Base-by-base conservation (phyloP, 768 basidiomycete species). In the Pulveroboletus sp. region DNA sequence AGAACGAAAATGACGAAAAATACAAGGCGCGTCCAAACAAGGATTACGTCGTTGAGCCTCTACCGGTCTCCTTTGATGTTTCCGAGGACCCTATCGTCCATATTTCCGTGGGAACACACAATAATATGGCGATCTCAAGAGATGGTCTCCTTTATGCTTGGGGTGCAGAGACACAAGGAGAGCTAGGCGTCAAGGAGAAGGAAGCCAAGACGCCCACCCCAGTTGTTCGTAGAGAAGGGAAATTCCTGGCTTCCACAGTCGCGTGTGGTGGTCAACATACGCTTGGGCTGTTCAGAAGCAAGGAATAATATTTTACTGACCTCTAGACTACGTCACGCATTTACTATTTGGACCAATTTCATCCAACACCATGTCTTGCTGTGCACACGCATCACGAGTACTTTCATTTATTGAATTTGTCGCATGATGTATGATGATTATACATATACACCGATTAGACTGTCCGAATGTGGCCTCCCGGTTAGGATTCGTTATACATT, bases 201-300 rank as follows among this genome's bases (percentile, higher is more conserved):
- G 80, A 82, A 55, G 80, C 83, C 19, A 71, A 70, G 56, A 86
- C 81, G 8, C 88, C 88, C 1, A 79, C 70, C 34, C 72, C 77
- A 16, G 77, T 90, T 36, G 88, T 90, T 20, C 80, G 85, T 40
- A 80, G 77, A 63, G 82, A 84, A 57, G 88, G 88, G 13, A 76
- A 77, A 35, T 82, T 86, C 14, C 62, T 79, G 20, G 73, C 76
- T 19, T 53, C 52, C 24, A 39, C 57, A 19, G 83, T 82, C 32
- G 76, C 84, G 1, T 90, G 87, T 63, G 88, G 88, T 29, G 88
- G 88, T 4, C 89, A 90, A 61, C 88, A 90, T 60, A 82, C 85
- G 2, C 61, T 90, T 17, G 87, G 82, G 27, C 68, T 89, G 47
- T 79, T 89, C 65, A 79, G 82, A 60, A 85, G 80, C 62, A 87